Conservation (phyloP, 768 basidiomycete species). For the Leccinum uliginosum region DNA sequence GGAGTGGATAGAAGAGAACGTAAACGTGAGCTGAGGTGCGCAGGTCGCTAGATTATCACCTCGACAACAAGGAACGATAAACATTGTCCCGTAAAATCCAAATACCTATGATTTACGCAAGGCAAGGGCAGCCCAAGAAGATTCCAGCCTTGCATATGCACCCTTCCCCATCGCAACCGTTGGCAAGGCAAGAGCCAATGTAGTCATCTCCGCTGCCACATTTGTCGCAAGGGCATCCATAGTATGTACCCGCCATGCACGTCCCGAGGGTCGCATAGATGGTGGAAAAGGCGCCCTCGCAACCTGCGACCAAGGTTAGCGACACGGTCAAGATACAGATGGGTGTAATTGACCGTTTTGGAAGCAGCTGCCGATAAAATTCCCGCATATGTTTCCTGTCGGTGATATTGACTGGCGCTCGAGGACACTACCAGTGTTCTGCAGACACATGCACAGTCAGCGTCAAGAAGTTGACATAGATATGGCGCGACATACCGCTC, state of each 20-base stretch:
- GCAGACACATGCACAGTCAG: neutral
- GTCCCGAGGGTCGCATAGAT: neutral
- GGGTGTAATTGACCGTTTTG: neutral
- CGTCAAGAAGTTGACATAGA: neutral
- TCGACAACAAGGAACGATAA: neutral
- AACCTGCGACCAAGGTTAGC: neutral
- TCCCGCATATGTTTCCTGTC: neutral
- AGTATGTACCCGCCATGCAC: neutral
- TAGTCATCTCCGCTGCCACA: neutral
- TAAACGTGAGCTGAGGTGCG: neutral
- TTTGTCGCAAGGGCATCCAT: neutral
- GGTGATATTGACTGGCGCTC: neutral
- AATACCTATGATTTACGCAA: neutral
- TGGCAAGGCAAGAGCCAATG: neutral
- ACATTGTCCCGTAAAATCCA: neutral
- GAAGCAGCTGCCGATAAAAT: neutral
- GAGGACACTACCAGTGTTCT: neutral
- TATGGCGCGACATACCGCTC: neutral
- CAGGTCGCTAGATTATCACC: neutral
- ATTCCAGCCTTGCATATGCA: neutral
- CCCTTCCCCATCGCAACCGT: neutral
- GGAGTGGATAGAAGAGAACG: neutral
- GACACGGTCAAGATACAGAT: neutral
- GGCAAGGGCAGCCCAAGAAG: neutral
- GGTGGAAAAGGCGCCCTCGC: neutral